Base-by-base conservation (phyloP, 441 rosid species). In the Adansonia madagascariensis region DNA sequence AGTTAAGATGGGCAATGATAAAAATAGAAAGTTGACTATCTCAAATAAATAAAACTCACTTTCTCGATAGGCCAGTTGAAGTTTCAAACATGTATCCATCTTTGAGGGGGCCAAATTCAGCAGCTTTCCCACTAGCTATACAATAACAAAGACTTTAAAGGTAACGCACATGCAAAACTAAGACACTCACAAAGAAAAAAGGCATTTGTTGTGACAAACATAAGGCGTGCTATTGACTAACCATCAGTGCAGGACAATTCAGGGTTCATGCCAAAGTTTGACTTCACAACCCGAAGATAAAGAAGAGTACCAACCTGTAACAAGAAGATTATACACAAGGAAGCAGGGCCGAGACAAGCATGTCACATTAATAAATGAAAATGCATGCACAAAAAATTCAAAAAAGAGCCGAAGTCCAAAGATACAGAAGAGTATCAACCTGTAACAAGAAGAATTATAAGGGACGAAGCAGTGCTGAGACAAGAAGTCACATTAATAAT, bases 21-120 rank as follows among this genome's bases (percentile, higher is more conserved):
- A 52, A 63, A 63, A 12, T 44, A 49, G 22, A 55, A 20, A 56
- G 52, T 67, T 10, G 10, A 57, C 17, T 57, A 44, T 64, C 20
- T 27, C 52, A 20, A 63, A 65, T 55, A 14, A 9, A 31, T 35
- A 20, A 10, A 2, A 56, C 92, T 90, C 77, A 95, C 97, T 87
- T 92, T 85, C 94, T 89, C 60, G 94, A 90, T 78, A 91, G 86
- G 81, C 97, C 95, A 18, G 97, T 91, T 68, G 97, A 91, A 75
- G 92, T 90, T 82, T 95, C 97, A 87, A 95, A 91, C 91, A 87
- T 87, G 87, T 76, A 92, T 69, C 99, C 97, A 68, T 91, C 97
- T 83, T 77, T 92, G 44, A 95, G 89, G 75, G 82, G 87, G 65
- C 97, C 99, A 77, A 88, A 94, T 83, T 86, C 92, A 24, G 92